phyloP scores from a whole-genome alignment of 75 land plant species.

The Sequoia sempervirens region DNA sequence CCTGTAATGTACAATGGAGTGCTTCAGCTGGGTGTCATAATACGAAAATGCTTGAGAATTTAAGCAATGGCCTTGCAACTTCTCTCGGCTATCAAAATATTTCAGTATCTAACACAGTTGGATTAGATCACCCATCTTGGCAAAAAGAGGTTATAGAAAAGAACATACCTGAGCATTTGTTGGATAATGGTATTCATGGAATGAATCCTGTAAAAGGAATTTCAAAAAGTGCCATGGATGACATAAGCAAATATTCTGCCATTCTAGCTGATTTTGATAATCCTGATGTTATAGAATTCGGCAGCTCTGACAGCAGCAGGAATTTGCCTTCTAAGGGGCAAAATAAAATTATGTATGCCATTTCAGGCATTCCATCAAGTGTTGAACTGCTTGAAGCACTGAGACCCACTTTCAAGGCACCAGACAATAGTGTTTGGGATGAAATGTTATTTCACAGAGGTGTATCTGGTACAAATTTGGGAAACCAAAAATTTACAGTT shows the following conservation, averaged over 20 bases:
- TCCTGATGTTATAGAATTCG: background rate
- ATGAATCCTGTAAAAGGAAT: background rate
- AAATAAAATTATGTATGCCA: background rate
- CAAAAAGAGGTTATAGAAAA: background rate
- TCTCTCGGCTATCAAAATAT: constrained; percentile 3
- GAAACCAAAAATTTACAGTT: constrained; percentile 3
- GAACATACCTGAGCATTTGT: background rate
- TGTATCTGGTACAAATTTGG: background rate
- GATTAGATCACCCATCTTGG: background rate
- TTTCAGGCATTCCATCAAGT: constrained; percentile 14
- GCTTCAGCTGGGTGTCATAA: background rate
- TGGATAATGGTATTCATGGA: background rate
- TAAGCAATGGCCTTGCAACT: background rate
- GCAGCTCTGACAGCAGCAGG: background rate
- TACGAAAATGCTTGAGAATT: background rate
- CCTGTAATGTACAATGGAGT: constrained; percentile 4
- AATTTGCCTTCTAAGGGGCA: constrained; percentile 10
- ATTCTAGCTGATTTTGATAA: constrained; percentile 2
- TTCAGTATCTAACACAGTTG: background rate
- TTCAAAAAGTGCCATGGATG: background rate
- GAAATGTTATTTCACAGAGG: constrained; percentile 3
- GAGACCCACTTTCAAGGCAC: constrained; percentile 26
- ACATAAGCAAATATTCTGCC: background rate
- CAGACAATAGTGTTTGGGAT: constrained; percentile 15
- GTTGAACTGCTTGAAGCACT: constrained; percentile 52